Conservation (phyloP, 1,139 yeast species). For the Arxiozyma telluris region DNA sequence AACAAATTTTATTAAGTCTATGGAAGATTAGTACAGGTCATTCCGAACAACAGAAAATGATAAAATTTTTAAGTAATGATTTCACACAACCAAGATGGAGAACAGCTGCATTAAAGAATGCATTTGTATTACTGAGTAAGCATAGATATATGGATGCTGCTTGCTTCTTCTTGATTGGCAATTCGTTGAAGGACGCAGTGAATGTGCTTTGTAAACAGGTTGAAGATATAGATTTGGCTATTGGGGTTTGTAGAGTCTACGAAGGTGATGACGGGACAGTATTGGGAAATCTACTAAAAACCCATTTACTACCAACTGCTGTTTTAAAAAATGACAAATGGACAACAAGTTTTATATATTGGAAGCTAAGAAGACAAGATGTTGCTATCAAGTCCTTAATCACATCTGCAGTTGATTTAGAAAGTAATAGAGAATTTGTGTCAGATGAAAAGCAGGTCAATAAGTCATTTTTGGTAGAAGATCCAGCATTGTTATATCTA, state of each 20-base stretch:
- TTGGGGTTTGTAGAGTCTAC: slow-evolving; percentile 72
- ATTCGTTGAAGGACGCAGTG: slow-evolving; percentile 64
- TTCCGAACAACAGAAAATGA: slow-evolving; percentile 73
- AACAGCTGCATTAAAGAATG: slow-evolving; percentile 85
- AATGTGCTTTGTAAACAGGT: slow-evolving; percentile 61
- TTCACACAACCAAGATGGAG: slow-evolving; percentile 69
- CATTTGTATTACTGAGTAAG: slow-evolving; percentile 80
- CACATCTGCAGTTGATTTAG: slow-evolving; percentile 41
- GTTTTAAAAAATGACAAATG: slow-evolving; percentile 64
- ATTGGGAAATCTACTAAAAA: slow-evolving; percentile 42
- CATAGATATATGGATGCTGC: slow-evolving; percentile 87
- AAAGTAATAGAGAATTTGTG: slow-evolving; percentile 21
- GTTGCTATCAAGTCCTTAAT: slow-evolving; percentile 58
- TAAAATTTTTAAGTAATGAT: slow-evolving; percentile 67
- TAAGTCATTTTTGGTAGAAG: slow-evolving; percentile 56
- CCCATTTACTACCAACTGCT: slow-evolving; percentile 50
- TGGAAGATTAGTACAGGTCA: slow-evolving; percentile 77
- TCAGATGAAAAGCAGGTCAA: slow-evolving; percentile 20
- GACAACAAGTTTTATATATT: slow-evolving; percentile 74
- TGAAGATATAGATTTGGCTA: slow-evolving; percentile 60
- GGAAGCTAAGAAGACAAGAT: slow-evolving; percentile 50
- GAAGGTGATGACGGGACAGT: slow-evolving; percentile 49
- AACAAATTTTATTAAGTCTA: slow-evolving; percentile 64
- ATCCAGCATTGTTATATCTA: slow-evolving; percentile 67
- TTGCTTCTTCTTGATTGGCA: slow-evolving; percentile 78